Conservation (phyloP, 805 yeast species). For the Debaryomyces castellii region DNA sequence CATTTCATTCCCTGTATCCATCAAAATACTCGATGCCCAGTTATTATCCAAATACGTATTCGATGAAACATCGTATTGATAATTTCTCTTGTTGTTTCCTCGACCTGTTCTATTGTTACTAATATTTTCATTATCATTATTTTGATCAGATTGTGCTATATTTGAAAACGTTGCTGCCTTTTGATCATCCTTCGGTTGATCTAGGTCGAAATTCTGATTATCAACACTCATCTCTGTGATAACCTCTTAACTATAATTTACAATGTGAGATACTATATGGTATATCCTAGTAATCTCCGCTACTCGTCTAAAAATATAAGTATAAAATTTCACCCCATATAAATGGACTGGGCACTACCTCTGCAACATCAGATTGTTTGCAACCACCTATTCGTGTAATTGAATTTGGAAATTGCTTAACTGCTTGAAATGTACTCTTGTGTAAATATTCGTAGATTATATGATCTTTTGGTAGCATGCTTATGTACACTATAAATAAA, state of each 20-base stretch:
- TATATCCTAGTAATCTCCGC: neutral
- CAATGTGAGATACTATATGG: neutral
- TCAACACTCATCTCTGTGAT: conserved; percentile 2
- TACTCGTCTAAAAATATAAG: neutral
- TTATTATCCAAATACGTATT: conserved; percentile 19
- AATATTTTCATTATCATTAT: neutral
- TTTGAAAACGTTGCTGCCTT: neutral
- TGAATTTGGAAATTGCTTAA: no score
- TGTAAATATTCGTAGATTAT: no score
- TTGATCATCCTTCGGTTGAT: neutral
- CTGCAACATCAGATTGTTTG: neutral
- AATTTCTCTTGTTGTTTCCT: neutral
- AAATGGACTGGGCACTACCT: neutral
- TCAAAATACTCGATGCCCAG: conserved; percentile 35
- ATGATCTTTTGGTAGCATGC: no score
- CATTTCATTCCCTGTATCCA: conserved; percentile 31
- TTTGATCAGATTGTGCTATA: neutral
- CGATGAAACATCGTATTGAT: neutral
- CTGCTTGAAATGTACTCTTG: no score
- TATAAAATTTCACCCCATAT: neutral
- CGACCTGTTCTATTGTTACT: neutral
- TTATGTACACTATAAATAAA: no score
- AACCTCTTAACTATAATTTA: neutral
- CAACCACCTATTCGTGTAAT: neutral
- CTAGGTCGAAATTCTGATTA: neutral